Conservation (phyloP, 2,329 filamentous ascomycete genomes). For the Zymoseptoria tritici region DNA sequence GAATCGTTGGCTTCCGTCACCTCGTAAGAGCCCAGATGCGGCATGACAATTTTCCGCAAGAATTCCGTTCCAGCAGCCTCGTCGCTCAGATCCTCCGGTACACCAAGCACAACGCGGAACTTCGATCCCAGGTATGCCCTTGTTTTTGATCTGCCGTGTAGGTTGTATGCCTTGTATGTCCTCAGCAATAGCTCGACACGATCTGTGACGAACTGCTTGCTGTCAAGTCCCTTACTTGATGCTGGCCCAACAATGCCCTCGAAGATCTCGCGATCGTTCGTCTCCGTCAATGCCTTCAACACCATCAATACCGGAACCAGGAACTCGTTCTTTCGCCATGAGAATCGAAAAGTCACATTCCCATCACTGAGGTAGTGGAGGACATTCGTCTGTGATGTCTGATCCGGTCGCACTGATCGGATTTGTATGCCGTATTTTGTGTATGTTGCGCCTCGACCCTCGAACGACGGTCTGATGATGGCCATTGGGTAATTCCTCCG, state of each 20-base stretch:
- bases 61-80: conserved; percentile 90
- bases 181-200: conserved; percentile 84
- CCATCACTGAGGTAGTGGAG: conserved; percentile 93
- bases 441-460: conserved; percentile 77
- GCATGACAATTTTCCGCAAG: conserved; percentile 78
- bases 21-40: conserved; percentile 79
- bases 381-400: conserved; percentile 95
- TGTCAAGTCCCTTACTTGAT: conserved; percentile 68
- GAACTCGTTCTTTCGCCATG: conserved; percentile 95
- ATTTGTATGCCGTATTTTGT: conserved; percentile 86
- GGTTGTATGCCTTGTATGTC: conserved; percentile 83
- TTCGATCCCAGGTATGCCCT: conserved; percentile 82
- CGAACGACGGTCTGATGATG: conserved; percentile 84
- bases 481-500: conserved; percentile 92
- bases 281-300: conserved; percentile 87
- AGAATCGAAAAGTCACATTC: conserved; percentile 94
- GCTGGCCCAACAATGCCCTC: conserved; percentile 79
- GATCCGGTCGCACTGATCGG: conserved; percentile 88
- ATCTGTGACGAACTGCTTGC: conserved; percentile 85
- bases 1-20: conserved; percentile 76
- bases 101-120: conserved; percentile 79
- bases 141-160: conserved; percentile 76
- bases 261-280: conserved; percentile 92
- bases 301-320: conserved; percentile 97
- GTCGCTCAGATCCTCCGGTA: conserved; percentile 76